A percentile compares a stretch with the other conserved stretches of the same genome.
These are phyloP conservation scores for Tuber indicum DNA, from an alignment of 495 filamentous ascomycete genomes.

Conservation along the genomic window DNA sequence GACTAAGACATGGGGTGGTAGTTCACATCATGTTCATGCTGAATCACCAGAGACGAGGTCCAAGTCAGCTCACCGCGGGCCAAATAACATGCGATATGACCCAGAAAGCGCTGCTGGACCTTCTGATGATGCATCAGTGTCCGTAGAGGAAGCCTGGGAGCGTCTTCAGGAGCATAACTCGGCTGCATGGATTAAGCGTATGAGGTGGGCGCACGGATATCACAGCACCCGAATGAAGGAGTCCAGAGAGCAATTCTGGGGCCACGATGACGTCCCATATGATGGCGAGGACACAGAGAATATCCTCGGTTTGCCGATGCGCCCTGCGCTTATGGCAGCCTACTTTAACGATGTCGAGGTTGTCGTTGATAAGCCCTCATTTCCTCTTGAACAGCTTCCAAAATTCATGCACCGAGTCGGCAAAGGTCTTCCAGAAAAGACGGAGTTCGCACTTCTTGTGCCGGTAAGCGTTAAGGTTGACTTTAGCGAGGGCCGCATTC, in stretches of 20 bases:
- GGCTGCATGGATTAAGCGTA: constrained; percentile 85
- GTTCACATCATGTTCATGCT: constrained; percentile 23
- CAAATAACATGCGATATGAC: constrained; percentile 64
- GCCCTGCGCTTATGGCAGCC: constrained; percentile 73
- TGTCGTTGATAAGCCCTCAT: constrained; percentile 85
- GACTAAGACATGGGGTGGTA: constrained; percentile 38
- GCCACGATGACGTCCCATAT: constrained; percentile 69
- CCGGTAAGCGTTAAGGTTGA: constrained; percentile 84
- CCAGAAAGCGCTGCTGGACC: constrained; percentile 64
- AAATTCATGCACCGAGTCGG: constrained; percentile 79
- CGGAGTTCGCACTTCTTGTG: constrained; percentile 78
- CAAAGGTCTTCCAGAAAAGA: constrained; percentile 90
- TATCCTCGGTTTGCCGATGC: constrained; percentile 77
- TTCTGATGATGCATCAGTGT: constrained; percentile 61
- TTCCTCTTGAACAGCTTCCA: constrained; percentile 70
- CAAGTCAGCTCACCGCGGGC: constrained; percentile 45
- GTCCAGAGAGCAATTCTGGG: constrained; percentile 73
- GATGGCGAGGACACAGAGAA: constrained; percentile 75
- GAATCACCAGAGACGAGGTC: constrained; percentile 39
- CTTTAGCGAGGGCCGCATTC: constrained; percentile 83
- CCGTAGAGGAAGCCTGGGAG: constrained; percentile 64
- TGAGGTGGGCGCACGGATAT: constrained; percentile 65
- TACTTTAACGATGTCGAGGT: constrained; percentile 80
- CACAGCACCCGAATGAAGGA: constrained; percentile 70
- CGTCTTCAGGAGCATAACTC: constrained; percentile 75